Percentiles rank a stretch among this genome's conserved stretches.
phyloP scores from a whole-genome alignment of 2,329 filamentous ascomycete genomes.

The Coniochaeta hoffmannii region DNA sequence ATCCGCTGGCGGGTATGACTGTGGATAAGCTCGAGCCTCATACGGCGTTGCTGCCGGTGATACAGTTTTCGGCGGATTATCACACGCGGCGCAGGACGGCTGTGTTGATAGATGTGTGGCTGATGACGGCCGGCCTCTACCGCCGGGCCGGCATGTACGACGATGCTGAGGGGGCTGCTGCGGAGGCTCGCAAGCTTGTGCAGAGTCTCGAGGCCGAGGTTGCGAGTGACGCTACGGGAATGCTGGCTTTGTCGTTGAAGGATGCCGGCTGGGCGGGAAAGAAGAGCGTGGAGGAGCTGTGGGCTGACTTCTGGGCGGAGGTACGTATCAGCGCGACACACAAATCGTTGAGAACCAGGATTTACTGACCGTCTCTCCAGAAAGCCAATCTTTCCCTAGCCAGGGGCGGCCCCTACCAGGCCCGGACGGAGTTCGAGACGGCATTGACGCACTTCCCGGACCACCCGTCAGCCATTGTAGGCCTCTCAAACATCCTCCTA shows the following conservation, averaged over 20 bases:
- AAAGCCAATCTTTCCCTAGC: conserved; percentile 60
- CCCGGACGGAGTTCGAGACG: conserved; percentile 72
- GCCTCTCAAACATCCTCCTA: conserved; percentile 75
- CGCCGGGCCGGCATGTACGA: conserved; percentile 71
- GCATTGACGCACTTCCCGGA: conserved; percentile 73
- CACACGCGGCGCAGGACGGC: conserved; percentile 40
- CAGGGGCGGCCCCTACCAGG: conserved; percentile 56
- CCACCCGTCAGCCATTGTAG: conserved; percentile 73
- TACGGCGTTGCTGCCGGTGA: conserved; percentile 39
- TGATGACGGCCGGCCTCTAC: conserved; percentile 85
- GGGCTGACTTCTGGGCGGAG: conserved; percentile 77
- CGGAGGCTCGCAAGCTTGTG: conserved; percentile 74
- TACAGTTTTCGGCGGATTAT: conserved; percentile 49
- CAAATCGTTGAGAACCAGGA: not conserved
- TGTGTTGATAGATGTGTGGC: conserved; percentile 73
- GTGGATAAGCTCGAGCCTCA: conserved; percentile 34
- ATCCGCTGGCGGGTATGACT: conserved; percentile 28
- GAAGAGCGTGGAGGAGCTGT: conserved; percentile 76
- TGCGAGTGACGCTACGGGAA: conserved; percentile 35
- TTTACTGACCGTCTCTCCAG: conserved; percentile 28
- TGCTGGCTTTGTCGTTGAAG: conserved; percentile 46
- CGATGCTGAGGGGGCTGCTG: conserved; percentile 71
- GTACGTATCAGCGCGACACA: too few species aligned
- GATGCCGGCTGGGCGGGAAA: conserved; percentile 68
- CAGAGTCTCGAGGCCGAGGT: conserved; percentile 62